Conservation (phyloP, 2,329 filamentous ascomycete genomes). For the Penicillium sp. region DNA sequence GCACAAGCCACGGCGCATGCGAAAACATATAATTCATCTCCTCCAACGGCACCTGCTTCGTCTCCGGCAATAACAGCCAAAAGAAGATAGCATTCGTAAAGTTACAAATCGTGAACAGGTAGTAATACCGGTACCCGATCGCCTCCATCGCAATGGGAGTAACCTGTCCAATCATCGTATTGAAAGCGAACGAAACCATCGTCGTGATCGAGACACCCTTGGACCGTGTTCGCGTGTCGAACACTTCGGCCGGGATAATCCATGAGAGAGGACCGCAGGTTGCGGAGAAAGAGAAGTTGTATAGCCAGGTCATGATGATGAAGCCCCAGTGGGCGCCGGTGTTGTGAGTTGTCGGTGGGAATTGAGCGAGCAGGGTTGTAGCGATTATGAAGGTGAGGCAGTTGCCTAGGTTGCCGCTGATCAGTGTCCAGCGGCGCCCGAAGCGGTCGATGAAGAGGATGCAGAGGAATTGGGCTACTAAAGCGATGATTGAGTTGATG, state of each 20-base stretch:
- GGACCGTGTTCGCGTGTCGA: slow-evolving; percentile 69
- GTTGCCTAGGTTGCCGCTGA: slow-evolving; percentile 67
- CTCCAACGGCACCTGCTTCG: slow-evolving; percentile 58
- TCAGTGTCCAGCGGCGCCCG: slow-evolving; percentile 68
- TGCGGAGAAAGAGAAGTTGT: slow-evolving; percentile 71
- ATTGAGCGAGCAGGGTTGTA: slow-evolving; percentile 53
- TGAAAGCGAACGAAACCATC: slow-evolving; percentile 70
- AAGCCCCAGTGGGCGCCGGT: slow-evolving; percentile 50
- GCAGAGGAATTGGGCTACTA: slow-evolving; percentile 64
- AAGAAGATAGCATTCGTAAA: slow-evolving; percentile 65
- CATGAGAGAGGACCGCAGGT: slow-evolving; percentile 65
- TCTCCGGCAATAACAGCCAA: slow-evolving; percentile 64
- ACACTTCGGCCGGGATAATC: slow-evolving; percentile 63
- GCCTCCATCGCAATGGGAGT: slow-evolving; percentile 57
- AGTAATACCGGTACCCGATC: slow-evolving; percentile 56
- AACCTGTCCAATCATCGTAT: slow-evolving; percentile 69
- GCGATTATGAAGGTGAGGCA: slow-evolving; percentile 68
- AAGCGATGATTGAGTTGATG: slow-evolving; percentile 66
- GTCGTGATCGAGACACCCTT: slow-evolving; percentile 72
- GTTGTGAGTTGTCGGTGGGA: slow-evolving; percentile 54
- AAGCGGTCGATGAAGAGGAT: slow-evolving; percentile 63
- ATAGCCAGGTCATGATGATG: slow-evolving; percentile 71
- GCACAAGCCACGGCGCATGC: slow-evolving; percentile 61
- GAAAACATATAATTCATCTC: slow-evolving; percentile 65
- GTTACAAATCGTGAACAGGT: slow-evolving; percentile 63